Percentiles rank a stretch among this genome's conserved stretches.
phyloP scores from a whole-genome alignment of 306 rosid species.

The Cotoneaster glaucophyllus region DNA sequence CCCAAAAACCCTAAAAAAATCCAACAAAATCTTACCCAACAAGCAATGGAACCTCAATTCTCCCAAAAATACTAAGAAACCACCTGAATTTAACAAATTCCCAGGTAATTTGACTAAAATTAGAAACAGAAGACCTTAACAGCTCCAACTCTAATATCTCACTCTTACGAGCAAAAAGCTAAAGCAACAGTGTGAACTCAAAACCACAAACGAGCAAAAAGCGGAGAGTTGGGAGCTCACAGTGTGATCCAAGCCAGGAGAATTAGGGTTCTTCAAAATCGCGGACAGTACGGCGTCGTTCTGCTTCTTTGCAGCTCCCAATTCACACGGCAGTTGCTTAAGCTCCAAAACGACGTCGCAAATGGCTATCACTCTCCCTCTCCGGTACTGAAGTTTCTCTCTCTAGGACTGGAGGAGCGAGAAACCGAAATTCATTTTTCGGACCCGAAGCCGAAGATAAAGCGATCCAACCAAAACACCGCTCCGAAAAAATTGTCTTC shows the following conservation, averaged over 20 bases:
- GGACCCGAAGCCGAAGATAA: constrained; percentile 27
- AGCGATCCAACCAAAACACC: constrained; percentile 25
- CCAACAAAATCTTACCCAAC: constrained; percentile 8
- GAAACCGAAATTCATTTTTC: constrained; percentile 12
- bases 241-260: constrained; percentile 12
- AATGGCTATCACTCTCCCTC: constrained; percentile 8
- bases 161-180: constrained; percentile 14
- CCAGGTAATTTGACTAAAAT: background rate
- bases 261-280: constrained; percentile 21
- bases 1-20: constrained; percentile 4
- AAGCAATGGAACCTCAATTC: constrained; percentile 8
- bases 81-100: constrained; percentile 7
- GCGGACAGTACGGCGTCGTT: constrained; percentile 18
- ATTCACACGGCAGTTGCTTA: background rate
- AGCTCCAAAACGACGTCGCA: constrained; percentile 23
- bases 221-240: constrained; percentile 20
- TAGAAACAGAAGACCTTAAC: background rate
- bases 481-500: background rate
- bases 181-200: background rate
- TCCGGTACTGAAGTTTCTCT: constrained; percentile 5
- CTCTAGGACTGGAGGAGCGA: background rate
- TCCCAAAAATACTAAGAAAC: background rate
- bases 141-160: background rate
- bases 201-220: background rate
- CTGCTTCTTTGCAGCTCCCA: background rate